These are phyloP conservation scores for Penicillium crystallinum DNA, from an alignment of 495 filamentous ascomycete genomes.

Conservation along the genomic window DNA sequence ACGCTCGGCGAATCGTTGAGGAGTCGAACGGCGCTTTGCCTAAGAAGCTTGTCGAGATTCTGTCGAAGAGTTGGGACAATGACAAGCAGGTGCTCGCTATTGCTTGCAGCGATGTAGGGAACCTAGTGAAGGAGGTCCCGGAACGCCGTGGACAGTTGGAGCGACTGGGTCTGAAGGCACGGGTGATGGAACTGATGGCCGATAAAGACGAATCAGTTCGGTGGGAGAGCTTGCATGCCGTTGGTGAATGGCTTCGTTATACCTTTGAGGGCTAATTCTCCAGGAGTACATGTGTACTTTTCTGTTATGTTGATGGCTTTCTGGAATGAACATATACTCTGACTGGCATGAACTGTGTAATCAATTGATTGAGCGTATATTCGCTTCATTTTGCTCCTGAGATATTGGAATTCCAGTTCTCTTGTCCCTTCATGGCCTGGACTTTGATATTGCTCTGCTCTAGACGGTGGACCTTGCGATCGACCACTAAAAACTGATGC, in stretches of 20 bases:
- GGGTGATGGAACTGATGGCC: conserved; percentile 94
- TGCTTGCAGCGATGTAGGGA: conserved; percentile 90
- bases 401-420: neutral
- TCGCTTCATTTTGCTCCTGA: conserved; percentile 5
- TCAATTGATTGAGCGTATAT: conserved; percentile 20
- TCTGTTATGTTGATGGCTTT: conserved; percentile 9
- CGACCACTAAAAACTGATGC: conserved; percentile 1
- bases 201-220: conserved; percentile 84
- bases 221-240: conserved; percentile 91
- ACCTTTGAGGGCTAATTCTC: conserved; percentile 59
- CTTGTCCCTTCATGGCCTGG: neutral
- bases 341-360: conserved; percentile 20
- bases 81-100: conserved; percentile 96
- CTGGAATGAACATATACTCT: conserved; percentile 25
- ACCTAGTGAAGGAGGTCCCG: conserved; percentile 82
- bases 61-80: conserved; percentile 78
- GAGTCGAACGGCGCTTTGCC: conserved; percentile 72
- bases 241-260: conserved; percentile 92
- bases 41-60: conserved; percentile 80
- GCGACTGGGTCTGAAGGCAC: conserved; percentile 81
- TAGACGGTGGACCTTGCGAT: conserved; percentile 5
- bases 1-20: conserved; percentile 88
- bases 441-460: neutral
- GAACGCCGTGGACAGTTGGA: conserved; percentile 80
- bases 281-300: conserved; percentile 2